Percentiles rank a stretch among this genome's conserved stretches.
Evolutionary conservation across 768 basidiomycete species (phyloP).

Genomic region (Pulveroboletus sp.): DNA sequence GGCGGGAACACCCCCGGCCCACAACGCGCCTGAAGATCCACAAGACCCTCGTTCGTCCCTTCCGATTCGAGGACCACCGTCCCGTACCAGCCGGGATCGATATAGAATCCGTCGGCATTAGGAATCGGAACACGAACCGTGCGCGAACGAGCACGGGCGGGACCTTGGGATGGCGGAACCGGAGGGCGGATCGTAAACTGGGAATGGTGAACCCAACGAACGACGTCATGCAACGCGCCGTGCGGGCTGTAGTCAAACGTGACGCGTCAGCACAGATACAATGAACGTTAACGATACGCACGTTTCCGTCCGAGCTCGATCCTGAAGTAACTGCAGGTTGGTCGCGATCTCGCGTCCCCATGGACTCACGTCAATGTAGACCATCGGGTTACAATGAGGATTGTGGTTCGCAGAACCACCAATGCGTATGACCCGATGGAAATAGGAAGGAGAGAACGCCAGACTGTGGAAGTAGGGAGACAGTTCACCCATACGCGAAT

Average conservation of each 20-base stretch:
- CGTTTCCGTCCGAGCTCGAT: constrained; percentile 77
- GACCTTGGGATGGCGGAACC: constrained; percentile 30
- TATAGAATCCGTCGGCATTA: constrained; percentile 47
- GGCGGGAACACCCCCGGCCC: constrained; percentile 65
- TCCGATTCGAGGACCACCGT: constrained; percentile 81
- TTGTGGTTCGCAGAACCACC: constrained; percentile 33
- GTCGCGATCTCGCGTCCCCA: constrained; percentile 76
- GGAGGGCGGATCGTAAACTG: constrained; percentile 64
- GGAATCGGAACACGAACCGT: constrained; percentile 46
- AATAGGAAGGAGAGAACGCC: constrained; percentile 84
- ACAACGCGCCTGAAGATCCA: constrained; percentile 73
- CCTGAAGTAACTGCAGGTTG: constrained; percentile 74
- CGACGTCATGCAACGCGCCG: constrained; percentile 72
- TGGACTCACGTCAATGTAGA: constrained; percentile 68
- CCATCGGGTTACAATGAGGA: constrained; percentile 54
- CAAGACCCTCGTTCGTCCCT: constrained; percentile 81
- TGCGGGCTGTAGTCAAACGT: constrained; percentile 52
- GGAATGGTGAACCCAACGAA: constrained; percentile 82
- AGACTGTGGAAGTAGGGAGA: constrained; percentile 77
- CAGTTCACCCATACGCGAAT: constrained; percentile 69
- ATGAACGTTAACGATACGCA: constrained; percentile 37
- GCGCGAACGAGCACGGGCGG: constrained; percentile 27
- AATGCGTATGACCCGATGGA: constrained; percentile 78
- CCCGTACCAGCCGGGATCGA: constrained; percentile 82
- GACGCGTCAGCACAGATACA: constrained; percentile 6